A percentile compares a stretch with the other conserved stretches of the same genome.
These are phyloP conservation scores for Tulasnella sp. DNA, from an alignment of 768 basidiomycete species.

Conservation along the genomic window DNA sequence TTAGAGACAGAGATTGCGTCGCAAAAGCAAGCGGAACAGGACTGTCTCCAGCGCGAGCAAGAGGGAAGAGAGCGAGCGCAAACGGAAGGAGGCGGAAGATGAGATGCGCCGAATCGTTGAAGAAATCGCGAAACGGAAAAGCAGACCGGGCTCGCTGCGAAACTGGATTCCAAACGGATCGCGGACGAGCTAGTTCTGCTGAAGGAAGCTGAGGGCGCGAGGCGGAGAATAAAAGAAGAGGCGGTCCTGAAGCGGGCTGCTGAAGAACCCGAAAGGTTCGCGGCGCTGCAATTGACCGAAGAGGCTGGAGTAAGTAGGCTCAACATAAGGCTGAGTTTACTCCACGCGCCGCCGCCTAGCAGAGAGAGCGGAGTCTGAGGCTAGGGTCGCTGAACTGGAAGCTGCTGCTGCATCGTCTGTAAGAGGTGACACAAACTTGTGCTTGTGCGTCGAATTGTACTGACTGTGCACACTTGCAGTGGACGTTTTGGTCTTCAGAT, in stretches of 20 bases:
- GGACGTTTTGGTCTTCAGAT: neutral
- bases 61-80: constrained; percentile 22
- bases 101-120: constrained; percentile 26
- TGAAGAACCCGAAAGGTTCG: neutral
- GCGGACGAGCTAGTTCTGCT: neutral
- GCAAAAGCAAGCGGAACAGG: constrained; percentile 16
- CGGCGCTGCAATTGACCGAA: neutral
- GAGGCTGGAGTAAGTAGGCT: neutral
- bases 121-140: constrained; percentile 23
- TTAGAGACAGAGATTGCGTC: neutral
- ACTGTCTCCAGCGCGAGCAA: constrained; percentile 20
- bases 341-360: constrained; percentile 6
- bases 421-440: neutral
- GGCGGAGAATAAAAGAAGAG: constrained; percentile 26
- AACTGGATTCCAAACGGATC: constrained; percentile 20
- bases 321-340: neutral
- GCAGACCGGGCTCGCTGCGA: constrained; percentile 17
- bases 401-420: neutral
- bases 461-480: neutral
- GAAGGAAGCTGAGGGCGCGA: constrained; percentile 4
- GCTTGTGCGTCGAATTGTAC: neutral
- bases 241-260: constrained; percentile 20
- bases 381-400: neutral
- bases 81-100: constrained; percentile 26
- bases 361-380: constrained; percentile 17